A percentile compares a stretch with the other conserved stretches of the same genome.
Conservation (phyloP, 305 asterid species). For the Rubia tinctorum region DNA sequence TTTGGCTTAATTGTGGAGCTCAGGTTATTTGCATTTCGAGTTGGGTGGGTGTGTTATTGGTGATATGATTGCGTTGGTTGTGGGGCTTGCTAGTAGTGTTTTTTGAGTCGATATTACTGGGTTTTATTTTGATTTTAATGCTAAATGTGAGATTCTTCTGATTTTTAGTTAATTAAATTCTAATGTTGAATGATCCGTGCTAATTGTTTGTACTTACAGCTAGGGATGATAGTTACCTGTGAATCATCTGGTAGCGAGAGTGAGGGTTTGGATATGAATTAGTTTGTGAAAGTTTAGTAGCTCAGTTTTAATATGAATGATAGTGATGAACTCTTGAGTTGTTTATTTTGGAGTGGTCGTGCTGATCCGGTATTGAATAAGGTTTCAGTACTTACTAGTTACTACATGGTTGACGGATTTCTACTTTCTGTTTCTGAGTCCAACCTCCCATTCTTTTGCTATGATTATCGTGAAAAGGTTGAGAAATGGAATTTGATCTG, state of each 20-base stretch:
- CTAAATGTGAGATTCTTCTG: background rate
- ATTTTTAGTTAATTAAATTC: background rate
- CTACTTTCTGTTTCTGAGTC: background rate
- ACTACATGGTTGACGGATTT: background rate
- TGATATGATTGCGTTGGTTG: background rate
- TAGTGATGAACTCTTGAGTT: background rate
- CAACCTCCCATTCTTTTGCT: background rate
- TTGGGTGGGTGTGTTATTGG: background rate
- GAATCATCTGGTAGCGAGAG: background rate
- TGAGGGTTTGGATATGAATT: background rate
- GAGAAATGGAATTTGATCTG: background rate
- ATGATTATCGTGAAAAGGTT: background rate
- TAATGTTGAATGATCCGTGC: background rate
- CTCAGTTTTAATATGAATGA: background rate
- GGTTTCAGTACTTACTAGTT: background rate
- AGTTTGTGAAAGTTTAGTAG: background rate
- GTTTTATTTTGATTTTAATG: background rate
- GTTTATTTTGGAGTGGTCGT: background rate
- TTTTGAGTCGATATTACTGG: background rate
- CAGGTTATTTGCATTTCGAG: constrained; percentile 43
- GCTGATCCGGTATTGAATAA: background rate
- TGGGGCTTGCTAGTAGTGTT: too few species aligned
- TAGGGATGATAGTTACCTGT: background rate
- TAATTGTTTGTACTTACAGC: background rate
- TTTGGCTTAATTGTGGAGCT: constrained; percentile 65